These are phyloP conservation scores for Rhynchosporium secalis DNA, from an alignment of 2,329 filamentous ascomycete species.

Conservation along the genomic window DNA sequence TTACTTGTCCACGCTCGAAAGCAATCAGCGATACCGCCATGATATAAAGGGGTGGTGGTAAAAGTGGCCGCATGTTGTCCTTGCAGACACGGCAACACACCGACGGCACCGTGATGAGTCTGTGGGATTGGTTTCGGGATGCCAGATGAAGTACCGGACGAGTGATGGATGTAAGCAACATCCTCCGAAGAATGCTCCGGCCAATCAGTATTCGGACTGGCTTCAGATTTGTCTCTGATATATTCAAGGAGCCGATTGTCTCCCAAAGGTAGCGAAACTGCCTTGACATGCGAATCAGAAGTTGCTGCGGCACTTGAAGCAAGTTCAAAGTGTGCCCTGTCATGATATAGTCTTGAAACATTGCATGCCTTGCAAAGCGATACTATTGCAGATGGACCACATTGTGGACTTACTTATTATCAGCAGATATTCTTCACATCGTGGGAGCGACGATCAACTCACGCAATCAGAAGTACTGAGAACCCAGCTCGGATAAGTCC, in stretches of 20 bases:
- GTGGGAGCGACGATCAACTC: conserved; percentile 24
- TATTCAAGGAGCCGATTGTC: neutral
- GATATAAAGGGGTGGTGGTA: conserved; percentile 65
- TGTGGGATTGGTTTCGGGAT: conserved; percentile 64
- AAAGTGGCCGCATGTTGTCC: conserved; percentile 51
- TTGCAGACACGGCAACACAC: conserved; percentile 52
- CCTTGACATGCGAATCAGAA: conserved; percentile 24
- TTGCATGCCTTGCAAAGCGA: conserved; percentile 53
- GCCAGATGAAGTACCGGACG: conserved; percentile 64
- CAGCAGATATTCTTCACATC: conserved; percentile 5
- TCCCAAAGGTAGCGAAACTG: conserved; percentile 19
- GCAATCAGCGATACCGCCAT: conserved; percentile 63
- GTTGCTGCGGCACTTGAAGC: conserved; percentile 20
- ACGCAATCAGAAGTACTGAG: conserved; percentile 58
- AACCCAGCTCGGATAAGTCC: conserved; percentile 57
- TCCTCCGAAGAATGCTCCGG: conserved; percentile 32
- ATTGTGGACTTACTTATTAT: conserved; percentile 45
- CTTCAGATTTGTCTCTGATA: neutral
- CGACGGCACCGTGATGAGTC: conserved; percentile 54
- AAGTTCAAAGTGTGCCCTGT: conserved; percentile 28
- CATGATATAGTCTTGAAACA: conserved; percentile 50
- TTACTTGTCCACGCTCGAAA: conserved; percentile 62
- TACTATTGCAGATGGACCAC: conserved; percentile 47
- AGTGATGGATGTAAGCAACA: conserved; percentile 61
- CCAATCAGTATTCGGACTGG: neutral